Base-by-base conservation (phyloP, 163 green algal species). In the Dunaliella salina region DNA sequence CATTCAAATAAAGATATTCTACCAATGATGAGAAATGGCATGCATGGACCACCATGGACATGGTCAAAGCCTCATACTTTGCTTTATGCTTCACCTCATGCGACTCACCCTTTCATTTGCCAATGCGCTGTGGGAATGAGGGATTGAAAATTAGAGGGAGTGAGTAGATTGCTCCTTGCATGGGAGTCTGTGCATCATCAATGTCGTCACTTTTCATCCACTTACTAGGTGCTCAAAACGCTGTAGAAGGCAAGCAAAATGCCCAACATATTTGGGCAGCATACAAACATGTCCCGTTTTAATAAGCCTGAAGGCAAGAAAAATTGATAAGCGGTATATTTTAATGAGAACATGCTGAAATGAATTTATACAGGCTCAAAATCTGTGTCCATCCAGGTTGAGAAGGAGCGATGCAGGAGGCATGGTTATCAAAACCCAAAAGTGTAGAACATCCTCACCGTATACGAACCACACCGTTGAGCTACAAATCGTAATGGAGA, bases 201-300 rank as follows among this genome's bases (percentile, higher is more conserved):
- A n/a, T n/a, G n/a, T n/a, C n/a, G n/a, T 50, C 8, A 50, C 1
- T 90, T 84, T n/a, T 90, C 81, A 4, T 85, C 81, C 22, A 90
- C 30, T 8, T 85, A 78, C 26, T 79, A 88, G 0, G 83, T 83
- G 15, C 84, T 88, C 25, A 88, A 45, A 5, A 82, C 83, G 46
- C 85, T 87, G 79, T 85, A 90, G 0, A 85, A 63, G 18, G 81
- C 82, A 15, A 90, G 83, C 34, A 88, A 57, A 22, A 90, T 80
- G 78, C 87, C 87, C 0, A 46, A 32, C 0, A 83, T 67, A 33
- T 90, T 90, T 22, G 87, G 87, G 0, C 84, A 40, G 18, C 78
- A 87, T 0, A 90, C 87, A 67, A 87, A 90, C 0, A 83, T 80
- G 75, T 90, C 87, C 20, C 85, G 82, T 45, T 88, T 90, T 13